Percentiles rank a stretch among this genome's conserved stretches.
Evolutionary conservation across 2,329 filamentous ascomycete genomes (phyloP).

Genomic region (Curvularia hawaiiensis): DNA sequence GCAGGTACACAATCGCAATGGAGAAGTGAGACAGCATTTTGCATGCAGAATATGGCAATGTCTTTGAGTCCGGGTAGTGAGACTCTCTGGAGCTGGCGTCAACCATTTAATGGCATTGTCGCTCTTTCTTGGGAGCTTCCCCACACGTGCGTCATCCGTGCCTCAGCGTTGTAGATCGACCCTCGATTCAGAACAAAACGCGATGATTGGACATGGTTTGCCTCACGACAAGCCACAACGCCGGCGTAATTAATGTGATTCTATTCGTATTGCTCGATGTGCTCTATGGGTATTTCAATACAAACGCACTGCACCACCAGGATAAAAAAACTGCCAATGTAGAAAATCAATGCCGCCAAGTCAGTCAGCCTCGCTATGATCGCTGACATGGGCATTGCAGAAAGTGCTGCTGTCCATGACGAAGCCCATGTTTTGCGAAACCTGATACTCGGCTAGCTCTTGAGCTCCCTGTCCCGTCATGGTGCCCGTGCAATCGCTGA

Average conservation of each 20-base stretch:
- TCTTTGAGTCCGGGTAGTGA: background rate
- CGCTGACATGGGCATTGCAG: conserved; percentile 26
- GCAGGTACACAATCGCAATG: conserved; percentile 18
- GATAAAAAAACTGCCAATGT: background rate
- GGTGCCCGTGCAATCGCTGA: conserved; percentile 50
- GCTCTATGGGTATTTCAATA: conserved; percentile 15
- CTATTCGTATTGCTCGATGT: conserved; percentile 5
- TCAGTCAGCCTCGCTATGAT: conserved; percentile 8
- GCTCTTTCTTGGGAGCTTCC: conserved; percentile 19
- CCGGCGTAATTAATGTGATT: conserved; percentile 10
- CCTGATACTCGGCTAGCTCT: conserved; percentile 49
- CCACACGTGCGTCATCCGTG: conserved; percentile 29
- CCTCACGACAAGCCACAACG: conserved; percentile 4
- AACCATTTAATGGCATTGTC: conserved; percentile 1
- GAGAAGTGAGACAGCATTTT: conserved; percentile 25
- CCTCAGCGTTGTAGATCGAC: conserved; percentile 33
- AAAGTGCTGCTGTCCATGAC: conserved; percentile 47
- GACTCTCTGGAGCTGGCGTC: background rate
- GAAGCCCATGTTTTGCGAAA: conserved; percentile 52
- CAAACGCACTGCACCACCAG: background rate
- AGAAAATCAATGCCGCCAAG: background rate
- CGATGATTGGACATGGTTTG: conserved; percentile 19
- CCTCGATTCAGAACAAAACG: background rate
- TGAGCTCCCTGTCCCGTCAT: conserved; percentile 50
- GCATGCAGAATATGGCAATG: background rate